Base-by-base conservation (phyloP, 768 basidiomycete species). In the Calocera cornea region DNA sequence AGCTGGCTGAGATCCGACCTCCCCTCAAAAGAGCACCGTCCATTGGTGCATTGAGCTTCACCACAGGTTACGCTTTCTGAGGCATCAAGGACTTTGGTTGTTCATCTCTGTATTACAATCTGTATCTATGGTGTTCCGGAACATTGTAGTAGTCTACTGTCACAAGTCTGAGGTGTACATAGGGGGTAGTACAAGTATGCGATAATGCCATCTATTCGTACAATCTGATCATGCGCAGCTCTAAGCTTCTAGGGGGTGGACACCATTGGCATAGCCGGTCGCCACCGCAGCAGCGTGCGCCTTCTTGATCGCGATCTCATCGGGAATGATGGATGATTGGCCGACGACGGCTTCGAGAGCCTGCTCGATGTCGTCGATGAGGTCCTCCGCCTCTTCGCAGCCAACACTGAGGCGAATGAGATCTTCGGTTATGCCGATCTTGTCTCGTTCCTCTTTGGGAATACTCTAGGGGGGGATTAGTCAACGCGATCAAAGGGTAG, bases 311-410 rank as follows among this genome's bases (percentile, higher is more conserved):
- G 54, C 31, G 2, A 60, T 5, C 11, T 27, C 31, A 33, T 33
- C 54, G 2, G 19, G 5, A 11, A 29, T 16, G 14, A 16, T 8
- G 14, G 54, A 5, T 5, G 54, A 29, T 16, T 27, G 2, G 11
- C 27, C 54, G 54, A 70, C 68, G 29, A 82, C 84, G 17, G 72
- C 75, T 69, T 82, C 79, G 66, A 93, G 75, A 12, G 89, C 90
- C 72, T 83, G 81, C 72, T 84, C 77, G 12, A 94, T 76, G 78
- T 93, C 92, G 40, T 76, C 77, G 11, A 94, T 77, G 60, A 97
- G 74, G 78, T 98, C 95, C 24, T 89, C 87, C 16, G 75, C 80
- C 64, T 98, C 95, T 77, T 97, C 95, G 16, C 95, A 83, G 1
- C 95, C 95, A 0, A 95, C 90, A 38, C 86, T 88, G 70, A 98